phyloP scores from a whole-genome alignment of 2,329 filamentous ascomycete species.

The Kalaharituber pfeilii region DNA sequence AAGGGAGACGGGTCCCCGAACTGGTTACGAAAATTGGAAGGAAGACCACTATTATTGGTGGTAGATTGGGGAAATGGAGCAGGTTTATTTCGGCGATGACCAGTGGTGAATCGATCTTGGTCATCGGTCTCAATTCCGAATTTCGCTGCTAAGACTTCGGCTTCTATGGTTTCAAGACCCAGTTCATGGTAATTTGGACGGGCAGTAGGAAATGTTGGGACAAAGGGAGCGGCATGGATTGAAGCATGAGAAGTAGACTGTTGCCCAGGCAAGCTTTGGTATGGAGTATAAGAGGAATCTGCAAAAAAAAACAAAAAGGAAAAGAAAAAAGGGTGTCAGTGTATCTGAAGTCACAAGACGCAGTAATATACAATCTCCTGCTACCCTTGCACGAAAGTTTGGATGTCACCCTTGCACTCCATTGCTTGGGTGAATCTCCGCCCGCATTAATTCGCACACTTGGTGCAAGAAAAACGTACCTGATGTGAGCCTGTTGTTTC shows the following conservation, averaged over 20 bases:
- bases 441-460: too few species aligned
- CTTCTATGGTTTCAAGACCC: constrained; percentile 17
- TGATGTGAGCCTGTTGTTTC: neutral
- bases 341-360: too few species aligned
- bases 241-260: constrained; percentile 11
- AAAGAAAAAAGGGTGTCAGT: too few species aligned
- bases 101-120: constrained; percentile 11
- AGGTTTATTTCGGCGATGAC: constrained; percentile 12
- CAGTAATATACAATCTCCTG: too few species aligned
- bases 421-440: too few species aligned
- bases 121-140: constrained; percentile 20
- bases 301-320: constrained; percentile 2
- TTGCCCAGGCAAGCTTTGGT: constrained; percentile 15
- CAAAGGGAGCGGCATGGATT: constrained; percentile 8
- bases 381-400: too few species aligned
- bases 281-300: constrained; percentile 13
- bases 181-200: constrained; percentile 16
- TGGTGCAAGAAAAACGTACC: neutral
- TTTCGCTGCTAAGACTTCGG: constrained; percentile 17
- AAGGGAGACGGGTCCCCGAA: constrained; percentile 13
- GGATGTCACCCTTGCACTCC: too few species aligned
- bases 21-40: constrained; percentile 10
- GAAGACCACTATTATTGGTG: constrained; percentile 8
- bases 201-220: constrained; percentile 9
- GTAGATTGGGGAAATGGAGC: constrained; percentile 15